Conservation (phyloP, 116 monocot species). For the Dioscorea cayenensis region DNA sequence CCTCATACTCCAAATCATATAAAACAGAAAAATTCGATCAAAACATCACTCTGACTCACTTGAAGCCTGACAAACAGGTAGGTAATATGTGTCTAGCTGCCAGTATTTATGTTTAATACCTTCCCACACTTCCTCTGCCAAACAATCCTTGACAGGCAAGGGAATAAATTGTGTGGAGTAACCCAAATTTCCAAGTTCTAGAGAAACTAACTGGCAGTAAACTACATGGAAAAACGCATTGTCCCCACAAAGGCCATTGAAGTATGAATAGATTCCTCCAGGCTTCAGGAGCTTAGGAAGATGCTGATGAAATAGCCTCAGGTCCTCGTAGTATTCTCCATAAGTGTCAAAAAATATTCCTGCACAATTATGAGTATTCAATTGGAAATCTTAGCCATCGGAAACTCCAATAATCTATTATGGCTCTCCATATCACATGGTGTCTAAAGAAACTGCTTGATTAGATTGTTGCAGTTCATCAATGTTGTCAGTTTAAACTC, state of each 20-base stretch:
- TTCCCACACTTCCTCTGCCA: slow-evolving; percentile 72
- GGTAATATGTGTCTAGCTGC: slow-evolving; percentile 92
- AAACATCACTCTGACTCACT: slow-evolving; percentile 37
- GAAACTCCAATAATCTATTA: too few relatives aligned
- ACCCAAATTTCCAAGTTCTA: slow-evolving; percentile 80
- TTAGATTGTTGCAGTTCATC: too few relatives aligned
- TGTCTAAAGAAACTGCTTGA: too few relatives aligned
- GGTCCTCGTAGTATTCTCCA: slow-evolving; percentile 93
- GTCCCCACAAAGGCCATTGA: slow-evolving; percentile 90
- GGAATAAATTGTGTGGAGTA: slow-evolving; percentile 81
- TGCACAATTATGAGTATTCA: slow-evolving; percentile 6
- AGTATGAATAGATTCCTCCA: slow-evolving; percentile 91
- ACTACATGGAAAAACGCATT: slow-evolving; percentile 97
- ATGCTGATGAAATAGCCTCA: slow-evolving; percentile 82
- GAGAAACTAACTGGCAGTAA: slow-evolving; percentile 86
- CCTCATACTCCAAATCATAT: background rate
- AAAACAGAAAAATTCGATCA: background rate
- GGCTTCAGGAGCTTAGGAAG: slow-evolving; percentile 75
- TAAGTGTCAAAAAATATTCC: slow-evolving; percentile 98
- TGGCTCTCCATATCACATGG: too few relatives aligned
- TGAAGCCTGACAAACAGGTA: slow-evolving; percentile 70
- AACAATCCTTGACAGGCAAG: slow-evolving; percentile 82
- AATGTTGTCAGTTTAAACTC: too few relatives aligned
- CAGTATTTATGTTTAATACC: slow-evolving; percentile 94
- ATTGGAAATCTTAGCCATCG: too few relatives aligned